Evolutionary conservation across 495 filamentous ascomycete species (phyloP).

Genomic region (Penicillium desertorum): DNA sequence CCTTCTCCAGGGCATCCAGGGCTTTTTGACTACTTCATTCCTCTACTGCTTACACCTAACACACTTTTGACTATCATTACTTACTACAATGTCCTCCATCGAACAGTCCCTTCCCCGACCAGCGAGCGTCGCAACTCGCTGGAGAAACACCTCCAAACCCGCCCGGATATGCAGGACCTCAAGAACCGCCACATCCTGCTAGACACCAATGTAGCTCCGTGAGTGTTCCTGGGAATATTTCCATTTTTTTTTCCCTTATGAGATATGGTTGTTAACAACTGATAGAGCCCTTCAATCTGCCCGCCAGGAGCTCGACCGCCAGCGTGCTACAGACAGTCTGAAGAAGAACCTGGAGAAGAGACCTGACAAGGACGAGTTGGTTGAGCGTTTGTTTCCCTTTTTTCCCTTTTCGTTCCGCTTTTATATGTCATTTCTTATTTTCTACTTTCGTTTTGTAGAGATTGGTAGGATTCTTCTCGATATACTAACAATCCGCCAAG

Average conservation of each 20-base stretch:
- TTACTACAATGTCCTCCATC: conserved; percentile 32
- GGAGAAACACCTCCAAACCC: conserved; percentile 76
- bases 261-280: background rate
- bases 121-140: conserved; percentile 81
- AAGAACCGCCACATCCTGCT: conserved; percentile 71
- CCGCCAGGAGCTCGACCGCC: conserved; percentile 63
- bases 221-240: conserved; percentile 5
- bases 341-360: conserved; percentile 66
- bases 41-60: background rate
- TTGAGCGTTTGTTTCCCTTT: conserved; percentile 62
- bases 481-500: conserved; percentile 37
- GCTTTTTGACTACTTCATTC: background rate
- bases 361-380: conserved; percentile 61
- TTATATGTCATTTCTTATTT: background rate
- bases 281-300: conserved; percentile 60
- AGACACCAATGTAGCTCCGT: conserved; percentile 72
- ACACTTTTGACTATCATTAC: conserved; percentile 5
- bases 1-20: conserved; percentile 1
- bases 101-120: conserved; percentile 44
- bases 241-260: background rate
- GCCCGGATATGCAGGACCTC: conserved; percentile 78
- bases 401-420: background rate
- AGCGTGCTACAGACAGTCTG: conserved; percentile 60
- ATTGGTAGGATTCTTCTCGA: background rate
- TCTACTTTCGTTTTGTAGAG: background rate